phyloP scores from a whole-genome alignment of 2,329 filamentous ascomycete genomes.

The Fusarium mangiferae region DNA sequence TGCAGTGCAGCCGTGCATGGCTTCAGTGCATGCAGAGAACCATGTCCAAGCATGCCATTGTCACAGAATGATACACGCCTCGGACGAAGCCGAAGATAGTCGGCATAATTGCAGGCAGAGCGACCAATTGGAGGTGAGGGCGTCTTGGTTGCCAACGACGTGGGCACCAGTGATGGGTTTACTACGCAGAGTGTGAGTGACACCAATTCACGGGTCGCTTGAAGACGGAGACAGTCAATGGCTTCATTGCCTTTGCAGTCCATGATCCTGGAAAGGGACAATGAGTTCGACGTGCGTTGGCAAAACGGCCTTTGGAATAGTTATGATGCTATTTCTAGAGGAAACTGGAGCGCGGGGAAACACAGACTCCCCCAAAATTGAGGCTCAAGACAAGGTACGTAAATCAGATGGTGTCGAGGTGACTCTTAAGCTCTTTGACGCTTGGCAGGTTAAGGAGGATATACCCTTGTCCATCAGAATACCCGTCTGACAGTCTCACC shows the following conservation, averaged over 20 bases:
- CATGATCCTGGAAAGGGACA: background rate
- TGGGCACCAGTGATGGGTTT: constrained; percentile 6
- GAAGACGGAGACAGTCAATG: background rate
- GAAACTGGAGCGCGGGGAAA: constrained; percentile 9
- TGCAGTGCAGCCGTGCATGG: constrained; percentile 27
- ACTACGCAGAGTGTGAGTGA: background rate
- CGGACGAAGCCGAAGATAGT: constrained; percentile 24
- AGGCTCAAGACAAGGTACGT: constrained; percentile 25
- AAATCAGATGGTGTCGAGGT: background rate
- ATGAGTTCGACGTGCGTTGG: background rate
- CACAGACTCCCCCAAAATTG: constrained; percentile 28
- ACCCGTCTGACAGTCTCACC: constrained; percentile 18
- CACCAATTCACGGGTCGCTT: constrained; percentile 2
- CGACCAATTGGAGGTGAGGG: constrained; percentile 9
- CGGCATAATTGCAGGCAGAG: background rate
- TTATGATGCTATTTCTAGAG: background rate
- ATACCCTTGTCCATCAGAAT: constrained; percentile 2
- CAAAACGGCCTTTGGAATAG: background rate
- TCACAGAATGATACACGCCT: constrained; percentile 6
- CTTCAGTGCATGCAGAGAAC: constrained; percentile 12
- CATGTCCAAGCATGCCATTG: background rate
- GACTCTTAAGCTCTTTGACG: background rate
- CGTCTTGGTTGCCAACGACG: constrained; percentile 11
- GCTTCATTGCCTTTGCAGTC: background rate
- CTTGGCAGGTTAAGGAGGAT: background rate